Base-by-base conservation (phyloP, 1,139 yeast species). In the Casaregolazyma lundiana region DNA sequence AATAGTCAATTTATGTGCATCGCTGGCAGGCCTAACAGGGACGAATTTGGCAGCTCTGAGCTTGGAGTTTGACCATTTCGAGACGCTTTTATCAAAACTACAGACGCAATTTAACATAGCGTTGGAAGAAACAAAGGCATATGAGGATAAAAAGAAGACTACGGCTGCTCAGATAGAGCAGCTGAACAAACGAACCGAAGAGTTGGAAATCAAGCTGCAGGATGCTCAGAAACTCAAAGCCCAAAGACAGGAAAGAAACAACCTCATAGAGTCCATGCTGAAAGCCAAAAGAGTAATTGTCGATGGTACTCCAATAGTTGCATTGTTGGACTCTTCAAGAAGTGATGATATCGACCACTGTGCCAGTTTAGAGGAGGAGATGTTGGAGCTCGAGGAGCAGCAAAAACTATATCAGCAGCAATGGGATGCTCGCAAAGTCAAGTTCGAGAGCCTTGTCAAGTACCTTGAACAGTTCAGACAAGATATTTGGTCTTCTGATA, bases 241-340 rank as follows among this genome's bases (percentile, higher is more conserved):
- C 6, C 61, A 64, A 40, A 50, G 56, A 22, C 60, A 60, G 40
- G 61, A 62, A 30, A 58, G 60, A 48, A 57, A 58, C 42, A 47
- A 49, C 18, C 52, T 64, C 36, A 56, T 60, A 8, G 60, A 58
- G 32, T 55, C 51, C 8, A 56, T 56, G 58, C 52, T 52, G 15
- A 50, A 52, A 17, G 53, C 60, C 5, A 58, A 58, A 42, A 55
- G 56, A 39, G 59, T 61, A 17, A 46, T 54, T 2, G 47, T 42
- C 9, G 53, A 45, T 15, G 53, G 44, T 6, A 35, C 38, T 6
- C 51, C 56, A 3, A 55, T 57, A 8, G 50, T 58, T 6, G 61
- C 61, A 3, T 40, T 50, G 20, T 50, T 63, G 24, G 54, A 58
- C 43, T 35, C 54, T 4, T 45, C 66, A 2, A 52, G 67, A 5